These are phyloP conservation scores for Lactarius deliciosus DNA, from an alignment of 768 basidiomycete genomes.

Conservation along the genomic window DNA sequence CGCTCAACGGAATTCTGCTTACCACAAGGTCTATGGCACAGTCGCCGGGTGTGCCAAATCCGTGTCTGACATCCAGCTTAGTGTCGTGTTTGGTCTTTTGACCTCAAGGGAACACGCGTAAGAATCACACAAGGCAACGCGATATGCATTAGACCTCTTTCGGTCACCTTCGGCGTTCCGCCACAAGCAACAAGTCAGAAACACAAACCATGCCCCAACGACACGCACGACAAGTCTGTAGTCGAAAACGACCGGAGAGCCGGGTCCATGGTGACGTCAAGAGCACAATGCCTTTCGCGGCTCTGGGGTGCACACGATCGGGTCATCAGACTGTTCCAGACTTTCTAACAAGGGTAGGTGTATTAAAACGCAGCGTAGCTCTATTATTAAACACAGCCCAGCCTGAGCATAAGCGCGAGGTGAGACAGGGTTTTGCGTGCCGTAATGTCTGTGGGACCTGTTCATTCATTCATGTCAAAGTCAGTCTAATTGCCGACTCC, in stretches of 20 bases:
- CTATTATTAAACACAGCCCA: constrained; percentile 1
- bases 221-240: not conserved
- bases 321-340: constrained; percentile 7
- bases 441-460: constrained; percentile 9
- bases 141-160: constrained; percentile 25
- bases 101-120: constrained; percentile 10
- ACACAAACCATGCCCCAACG: not conserved
- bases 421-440: constrained; percentile 2
- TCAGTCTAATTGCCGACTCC: not conserved
- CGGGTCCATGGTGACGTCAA: constrained; percentile 21
- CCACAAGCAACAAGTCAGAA: not conserved
- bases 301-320: constrained; percentile 5
- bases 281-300: constrained; percentile 4
- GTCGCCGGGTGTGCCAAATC: constrained; percentile 22
- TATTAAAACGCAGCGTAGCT: not conserved
- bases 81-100: constrained; percentile 23
- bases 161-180: constrained; percentile 25
- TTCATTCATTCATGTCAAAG: constrained; percentile 14
- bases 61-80: constrained; percentile 23
- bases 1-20: constrained; percentile 23
- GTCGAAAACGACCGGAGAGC: constrained; percentile 2
- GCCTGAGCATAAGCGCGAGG: not conserved
- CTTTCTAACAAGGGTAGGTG: not conserved
- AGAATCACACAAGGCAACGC: constrained; percentile 13
- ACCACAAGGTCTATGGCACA: constrained; percentile 26